Evolutionary conservation across 2,329 filamentous ascomycete species (phyloP).

Genomic region (Pyrenophora seminiperda): DNA sequence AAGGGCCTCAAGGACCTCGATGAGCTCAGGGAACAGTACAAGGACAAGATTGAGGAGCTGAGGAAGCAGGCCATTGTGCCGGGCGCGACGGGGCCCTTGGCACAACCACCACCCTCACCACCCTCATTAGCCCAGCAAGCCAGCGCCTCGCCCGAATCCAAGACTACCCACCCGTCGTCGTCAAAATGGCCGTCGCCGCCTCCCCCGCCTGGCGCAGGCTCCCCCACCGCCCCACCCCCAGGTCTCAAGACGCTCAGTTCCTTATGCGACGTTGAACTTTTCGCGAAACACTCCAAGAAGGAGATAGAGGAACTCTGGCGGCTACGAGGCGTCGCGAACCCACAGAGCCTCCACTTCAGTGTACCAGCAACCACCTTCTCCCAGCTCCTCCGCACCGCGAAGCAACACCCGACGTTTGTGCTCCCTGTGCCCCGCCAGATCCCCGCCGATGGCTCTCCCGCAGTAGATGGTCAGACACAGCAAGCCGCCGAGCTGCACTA

Average conservation of each 20-base stretch:
- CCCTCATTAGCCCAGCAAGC: conserved; percentile 16
- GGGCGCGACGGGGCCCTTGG: conserved; percentile 55
- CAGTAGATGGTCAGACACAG: conserved; percentile 29
- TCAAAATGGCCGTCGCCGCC: conserved; percentile 32
- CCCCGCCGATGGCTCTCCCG: conserved; percentile 33
- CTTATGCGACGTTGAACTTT: too few species aligned
- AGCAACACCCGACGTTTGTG: conserved; percentile 83
- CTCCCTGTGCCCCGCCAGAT: conserved; percentile 75
- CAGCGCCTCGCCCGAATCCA: conserved; percentile 4
- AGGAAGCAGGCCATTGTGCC: conserved; percentile 68
- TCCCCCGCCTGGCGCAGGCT: conserved; percentile 30
- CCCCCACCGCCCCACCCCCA: conserved; percentile 39
- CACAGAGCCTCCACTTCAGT: conserved; percentile 79
- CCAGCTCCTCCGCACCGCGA: conserved; percentile 72
- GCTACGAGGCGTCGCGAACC: conserved; percentile 75
- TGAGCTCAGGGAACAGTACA: conserved; percentile 80
- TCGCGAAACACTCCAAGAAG: conserved; percentile 75
- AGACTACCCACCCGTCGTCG: conserved; percentile 1
- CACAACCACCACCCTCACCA: conserved; percentile 19
- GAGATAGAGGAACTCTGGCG: conserved; percentile 92
- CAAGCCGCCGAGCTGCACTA: conserved; percentile 91
- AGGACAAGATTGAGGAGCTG: conserved; percentile 77
- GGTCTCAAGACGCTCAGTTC: conserved; percentile 69
- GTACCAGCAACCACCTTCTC: conserved; percentile 76
- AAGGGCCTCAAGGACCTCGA: conserved; percentile 73